Evolutionary conservation across 2,329 filamentous ascomycete species (phyloP).

Genomic region (Botrytis elliptica): DNA sequence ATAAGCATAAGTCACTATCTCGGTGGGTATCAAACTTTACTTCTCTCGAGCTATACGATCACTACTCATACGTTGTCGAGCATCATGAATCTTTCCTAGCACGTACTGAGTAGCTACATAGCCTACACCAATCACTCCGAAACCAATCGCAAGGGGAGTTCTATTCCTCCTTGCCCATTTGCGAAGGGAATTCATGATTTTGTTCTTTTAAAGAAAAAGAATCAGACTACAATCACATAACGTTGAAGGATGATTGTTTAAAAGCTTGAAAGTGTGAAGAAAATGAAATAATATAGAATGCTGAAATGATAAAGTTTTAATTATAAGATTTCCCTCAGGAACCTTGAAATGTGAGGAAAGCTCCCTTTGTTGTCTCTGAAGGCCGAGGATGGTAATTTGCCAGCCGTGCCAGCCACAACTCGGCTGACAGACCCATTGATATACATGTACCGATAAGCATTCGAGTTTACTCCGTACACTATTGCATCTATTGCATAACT

Average conservation of each 20-base stretch:
- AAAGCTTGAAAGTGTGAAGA: slow-evolving; percentile 2
- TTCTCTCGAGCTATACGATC: slow-evolving; percentile 97
- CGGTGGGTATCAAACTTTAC: slow-evolving; percentile 51
- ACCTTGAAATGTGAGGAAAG: slow-evolving; percentile 3
- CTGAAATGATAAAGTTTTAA: background rate
- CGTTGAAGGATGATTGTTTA: slow-evolving; percentile 16
- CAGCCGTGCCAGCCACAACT: slow-evolving; percentile 15
- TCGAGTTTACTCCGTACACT: slow-evolving; percentile 6
- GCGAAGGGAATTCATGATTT: slow-evolving; percentile 65
- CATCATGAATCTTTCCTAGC: slow-evolving; percentile 84
- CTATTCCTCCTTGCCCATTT: slow-evolving; percentile 92
- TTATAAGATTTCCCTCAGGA: background rate
- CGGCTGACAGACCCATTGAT: slow-evolving; percentile 9
- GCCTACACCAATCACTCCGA: slow-evolving; percentile 82
- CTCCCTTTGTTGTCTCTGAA: slow-evolving; percentile 19
- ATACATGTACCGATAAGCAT: slow-evolving; percentile 16
- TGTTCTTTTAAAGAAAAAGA: slow-evolving; percentile 3
- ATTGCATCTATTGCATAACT: slow-evolving; percentile 17
- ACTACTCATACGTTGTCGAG: slow-evolving; percentile 92
- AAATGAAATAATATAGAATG: slow-evolving; percentile 12
- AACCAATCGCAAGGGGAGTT: slow-evolving; percentile 82
- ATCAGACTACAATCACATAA: slow-evolving; percentile 26
- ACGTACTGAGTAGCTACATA: slow-evolving; percentile 95
- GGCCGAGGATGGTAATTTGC: slow-evolving; percentile 16
- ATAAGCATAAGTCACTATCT: slow-evolving; percentile 24